Conservation (phyloP, 2,329 filamentous ascomycete species). For the Pseudogymnoascus sp. region DNA sequence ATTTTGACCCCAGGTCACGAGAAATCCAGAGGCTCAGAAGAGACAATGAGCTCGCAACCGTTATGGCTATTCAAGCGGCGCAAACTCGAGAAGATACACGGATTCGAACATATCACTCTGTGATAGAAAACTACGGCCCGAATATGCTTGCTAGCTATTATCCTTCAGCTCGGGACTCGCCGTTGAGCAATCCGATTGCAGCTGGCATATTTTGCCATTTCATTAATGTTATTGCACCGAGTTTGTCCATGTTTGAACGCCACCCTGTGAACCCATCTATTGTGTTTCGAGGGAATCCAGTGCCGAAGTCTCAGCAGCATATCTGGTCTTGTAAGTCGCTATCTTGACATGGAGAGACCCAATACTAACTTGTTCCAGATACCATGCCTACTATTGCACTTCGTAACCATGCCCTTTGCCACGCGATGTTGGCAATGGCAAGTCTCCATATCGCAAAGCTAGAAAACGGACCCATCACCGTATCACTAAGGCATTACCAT, state of each 20-base stretch:
- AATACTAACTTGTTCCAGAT: constrained; percentile 40
- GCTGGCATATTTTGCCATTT: constrained; percentile 87
- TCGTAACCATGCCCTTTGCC: constrained; percentile 76
- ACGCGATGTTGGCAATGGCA: constrained; percentile 81
- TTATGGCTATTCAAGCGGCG: constrained; percentile 25
- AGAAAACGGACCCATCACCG: constrained; percentile 64
- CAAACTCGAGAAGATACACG: constrained; percentile 27
- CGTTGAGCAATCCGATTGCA: constrained; percentile 72
- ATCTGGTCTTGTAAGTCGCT: constrained; percentile 53
- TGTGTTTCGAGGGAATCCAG: constrained; percentile 53
- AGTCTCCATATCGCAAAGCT: constrained; percentile 84
- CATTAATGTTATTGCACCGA: constrained; percentile 78
- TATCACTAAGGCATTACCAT: constrained; percentile 87
- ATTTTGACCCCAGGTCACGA: not conserved
- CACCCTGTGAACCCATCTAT: constrained; percentile 66
- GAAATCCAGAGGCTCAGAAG: constrained; percentile 9
- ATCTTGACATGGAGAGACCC: constrained; percentile 9
- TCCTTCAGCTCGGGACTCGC: constrained; percentile 58
- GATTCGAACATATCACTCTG: constrained; percentile 40
- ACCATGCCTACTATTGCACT: constrained; percentile 78
- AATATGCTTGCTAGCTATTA: constrained; percentile 57
- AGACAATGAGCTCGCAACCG: constrained; percentile 24
- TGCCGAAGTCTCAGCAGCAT: constrained; percentile 57
- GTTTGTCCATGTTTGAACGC: constrained; percentile 80
- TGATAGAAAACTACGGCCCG: constrained; percentile 32